These are phyloP conservation scores for Aaosphaeria arxii DNA, from an alignment of 2,329 filamentous ascomycete species.

Conservation along the genomic window DNA sequence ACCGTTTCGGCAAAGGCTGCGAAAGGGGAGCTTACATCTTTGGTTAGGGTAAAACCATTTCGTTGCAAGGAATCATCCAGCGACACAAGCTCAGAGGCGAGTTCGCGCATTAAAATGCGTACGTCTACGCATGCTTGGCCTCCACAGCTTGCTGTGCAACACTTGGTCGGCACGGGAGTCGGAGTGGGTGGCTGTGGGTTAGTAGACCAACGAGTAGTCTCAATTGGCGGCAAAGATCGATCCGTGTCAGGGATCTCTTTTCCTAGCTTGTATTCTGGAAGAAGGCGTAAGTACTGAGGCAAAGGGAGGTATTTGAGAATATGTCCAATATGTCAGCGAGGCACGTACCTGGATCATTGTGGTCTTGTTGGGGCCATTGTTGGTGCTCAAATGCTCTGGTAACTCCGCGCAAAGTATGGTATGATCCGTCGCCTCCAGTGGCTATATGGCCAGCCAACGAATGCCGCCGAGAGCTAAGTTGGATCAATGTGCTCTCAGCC, in stretches of 20 bases:
- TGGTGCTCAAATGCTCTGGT: too few species aligned
- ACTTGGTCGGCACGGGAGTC: constrained; percentile 12
- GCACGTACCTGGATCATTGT: too few species aligned
- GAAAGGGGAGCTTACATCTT: constrained; percentile 14
- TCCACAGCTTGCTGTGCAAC: constrained; percentile 21
- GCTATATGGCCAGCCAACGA: too few species aligned
- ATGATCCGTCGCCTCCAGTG: too few species aligned
- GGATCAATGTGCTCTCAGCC: constrained; percentile 8
- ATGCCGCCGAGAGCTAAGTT: too few species aligned
- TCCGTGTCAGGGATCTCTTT: constrained; percentile 12
- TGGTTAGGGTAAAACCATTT: constrained; percentile 14
- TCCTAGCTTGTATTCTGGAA: too few species aligned
- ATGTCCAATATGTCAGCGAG: too few species aligned
- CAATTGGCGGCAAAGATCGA: constrained; percentile 13
- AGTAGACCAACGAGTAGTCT: constrained; percentile 14
- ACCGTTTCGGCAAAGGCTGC: not conserved
- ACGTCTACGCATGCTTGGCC: constrained; percentile 20
- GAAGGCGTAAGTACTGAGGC: too few species aligned
- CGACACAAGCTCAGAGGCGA: constrained; percentile 17
- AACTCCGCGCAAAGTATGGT: too few species aligned
- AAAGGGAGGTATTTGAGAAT: too few species aligned
- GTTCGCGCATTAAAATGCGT: constrained; percentile 20
- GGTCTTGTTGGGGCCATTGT: too few species aligned
- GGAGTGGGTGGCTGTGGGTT: constrained; percentile 15
- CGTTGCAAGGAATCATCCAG: constrained; percentile 16